Evolutionary conservation across 2,329 filamentous ascomycete genomes (phyloP).

Genomic region (Waltergamsia citrina): DNA sequence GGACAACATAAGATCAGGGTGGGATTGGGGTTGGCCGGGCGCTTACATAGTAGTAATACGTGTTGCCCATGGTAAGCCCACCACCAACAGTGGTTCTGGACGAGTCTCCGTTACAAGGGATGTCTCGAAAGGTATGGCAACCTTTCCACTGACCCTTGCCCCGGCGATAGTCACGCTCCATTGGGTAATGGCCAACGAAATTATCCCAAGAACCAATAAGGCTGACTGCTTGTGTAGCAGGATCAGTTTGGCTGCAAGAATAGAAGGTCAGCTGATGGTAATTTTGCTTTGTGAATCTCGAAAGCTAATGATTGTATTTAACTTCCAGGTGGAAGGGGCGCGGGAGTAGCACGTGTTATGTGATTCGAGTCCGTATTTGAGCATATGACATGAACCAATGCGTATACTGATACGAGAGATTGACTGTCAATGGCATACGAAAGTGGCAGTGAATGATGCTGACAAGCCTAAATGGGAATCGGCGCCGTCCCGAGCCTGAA

Average conservation of each 20-base stretch:
- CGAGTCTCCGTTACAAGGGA: conserved; percentile 63
- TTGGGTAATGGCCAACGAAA: conserved; percentile 67
- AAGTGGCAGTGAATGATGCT: too few species aligned
- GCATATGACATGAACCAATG: too few species aligned
- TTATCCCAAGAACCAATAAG: conserved; percentile 95
- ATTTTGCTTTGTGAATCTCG: conserved; percentile 3
- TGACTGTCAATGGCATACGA: too few species aligned
- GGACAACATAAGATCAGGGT: not conserved
- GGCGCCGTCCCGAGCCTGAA: not conserved
- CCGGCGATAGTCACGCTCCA: conserved; percentile 71
- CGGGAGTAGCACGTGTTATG: too few species aligned
- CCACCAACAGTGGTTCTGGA: conserved; percentile 57
- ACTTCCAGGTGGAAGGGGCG: not conserved
- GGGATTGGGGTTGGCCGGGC: not conserved
- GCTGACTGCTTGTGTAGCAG: conserved; percentile 59
- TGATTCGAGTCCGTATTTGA: too few species aligned
- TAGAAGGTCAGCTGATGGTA: conserved; percentile 12
- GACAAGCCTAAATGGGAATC: too few species aligned
- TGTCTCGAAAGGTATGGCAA: conserved; percentile 78
- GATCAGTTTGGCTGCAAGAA: conserved; percentile 43
- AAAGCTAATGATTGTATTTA: conserved; percentile 3
- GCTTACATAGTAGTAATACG: conserved; percentile 92
- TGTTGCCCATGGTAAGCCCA: conserved; percentile 84
- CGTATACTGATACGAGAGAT: too few species aligned
- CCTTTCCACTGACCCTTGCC: conserved; percentile 75